A percentile compares a stretch with the other conserved stretches of the same genome.
Conservation (phyloP, 2,329 filamentous ascomycete genomes). For the Venturia carpophila region DNA sequence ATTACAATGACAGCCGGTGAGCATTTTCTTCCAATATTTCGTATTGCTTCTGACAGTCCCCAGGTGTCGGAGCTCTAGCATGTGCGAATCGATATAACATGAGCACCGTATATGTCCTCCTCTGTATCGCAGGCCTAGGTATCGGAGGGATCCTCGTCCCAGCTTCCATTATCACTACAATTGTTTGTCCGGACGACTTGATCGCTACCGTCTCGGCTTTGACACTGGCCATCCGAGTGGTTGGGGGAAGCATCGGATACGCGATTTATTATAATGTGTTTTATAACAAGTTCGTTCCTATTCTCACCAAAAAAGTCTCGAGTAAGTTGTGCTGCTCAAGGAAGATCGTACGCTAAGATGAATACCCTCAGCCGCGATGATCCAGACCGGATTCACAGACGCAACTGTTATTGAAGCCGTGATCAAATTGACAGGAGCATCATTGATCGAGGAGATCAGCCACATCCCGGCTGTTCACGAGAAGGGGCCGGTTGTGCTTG, state of each 20-base stretch:
- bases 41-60: not conserved
- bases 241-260: constrained; percentile 27
- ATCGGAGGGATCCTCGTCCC: constrained; percentile 26
- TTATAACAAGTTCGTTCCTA: constrained; percentile 23
- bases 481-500: not conserved
- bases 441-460: constrained; percentile 13
- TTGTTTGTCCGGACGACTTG: constrained; percentile 26
- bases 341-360: not conserved
- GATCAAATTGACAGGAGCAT: constrained; percentile 14
- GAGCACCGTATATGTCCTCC: constrained; percentile 9
- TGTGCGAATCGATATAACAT: constrained; percentile 18
- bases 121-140: constrained; percentile 19
- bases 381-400: not conserved
- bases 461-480: constrained; percentile 5
- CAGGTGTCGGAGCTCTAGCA: constrained; percentile 16
- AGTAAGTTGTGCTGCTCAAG: constrained; percentile 5
- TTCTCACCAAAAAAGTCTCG: not conserved
- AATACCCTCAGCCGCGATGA: constrained; percentile 7
- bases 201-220: constrained; percentile 27
- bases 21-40: not conserved
- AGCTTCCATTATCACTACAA: constrained; percentile 27
- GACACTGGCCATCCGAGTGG: constrained; percentile 26
- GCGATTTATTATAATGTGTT: constrained; percentile 28
- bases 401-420: constrained; percentile 1
- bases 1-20: constrained; percentile 18